phyloP scores from a whole-genome alignment of 2,329 filamentous ascomycete species.

The Ramichloridium luteum region DNA sequence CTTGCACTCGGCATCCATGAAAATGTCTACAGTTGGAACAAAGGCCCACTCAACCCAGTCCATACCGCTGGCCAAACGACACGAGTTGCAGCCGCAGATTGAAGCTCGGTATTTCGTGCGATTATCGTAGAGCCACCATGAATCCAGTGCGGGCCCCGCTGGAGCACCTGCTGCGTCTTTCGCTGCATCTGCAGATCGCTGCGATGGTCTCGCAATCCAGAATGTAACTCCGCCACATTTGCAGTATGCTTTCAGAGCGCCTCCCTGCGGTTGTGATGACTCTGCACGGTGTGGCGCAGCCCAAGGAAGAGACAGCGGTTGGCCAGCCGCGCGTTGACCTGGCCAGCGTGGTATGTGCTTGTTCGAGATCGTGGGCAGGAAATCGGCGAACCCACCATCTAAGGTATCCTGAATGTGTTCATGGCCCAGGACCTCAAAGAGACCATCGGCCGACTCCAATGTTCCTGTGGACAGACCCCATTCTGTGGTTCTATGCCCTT shows the following conservation, averaged over 20 bases:
- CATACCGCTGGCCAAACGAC: slow-evolving; percentile 48
- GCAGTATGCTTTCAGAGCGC: slow-evolving; percentile 33
- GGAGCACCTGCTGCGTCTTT: slow-evolving; percentile 45
- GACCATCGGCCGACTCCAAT: slow-evolving; percentile 21
- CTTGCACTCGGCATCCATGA: slow-evolving; percentile 21
- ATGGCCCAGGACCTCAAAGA: slow-evolving; percentile 23
- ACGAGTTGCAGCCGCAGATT: slow-evolving; percentile 50
- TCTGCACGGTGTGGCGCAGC: slow-evolving; percentile 5
- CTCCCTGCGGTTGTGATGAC: too few relatives aligned
- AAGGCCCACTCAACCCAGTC: slow-evolving; percentile 57
- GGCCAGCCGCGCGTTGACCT: slow-evolving; percentile 7
- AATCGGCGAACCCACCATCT: slow-evolving; percentile 28
- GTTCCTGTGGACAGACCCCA: slow-evolving; percentile 24
- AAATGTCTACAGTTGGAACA: slow-evolving; percentile 47
- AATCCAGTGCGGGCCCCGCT: slow-evolving; percentile 32
- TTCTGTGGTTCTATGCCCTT: slow-evolving; percentile 11
- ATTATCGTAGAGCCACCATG: slow-evolving; percentile 47
- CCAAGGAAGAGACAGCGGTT: slow-evolving; percentile 17
- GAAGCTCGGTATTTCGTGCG: slow-evolving; percentile 45
- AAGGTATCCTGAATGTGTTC: slow-evolving; percentile 23
- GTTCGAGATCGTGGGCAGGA: slow-evolving; percentile 19
- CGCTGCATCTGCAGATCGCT: slow-evolving; percentile 31
- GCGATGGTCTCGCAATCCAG: slow-evolving; percentile 44
- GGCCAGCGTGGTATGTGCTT: slow-evolving; percentile 21
- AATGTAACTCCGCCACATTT: slow-evolving; percentile 46